phyloP scores from a whole-genome alignment of 75 land plant genomes.

The Isoetes taiwanensis region DNA sequence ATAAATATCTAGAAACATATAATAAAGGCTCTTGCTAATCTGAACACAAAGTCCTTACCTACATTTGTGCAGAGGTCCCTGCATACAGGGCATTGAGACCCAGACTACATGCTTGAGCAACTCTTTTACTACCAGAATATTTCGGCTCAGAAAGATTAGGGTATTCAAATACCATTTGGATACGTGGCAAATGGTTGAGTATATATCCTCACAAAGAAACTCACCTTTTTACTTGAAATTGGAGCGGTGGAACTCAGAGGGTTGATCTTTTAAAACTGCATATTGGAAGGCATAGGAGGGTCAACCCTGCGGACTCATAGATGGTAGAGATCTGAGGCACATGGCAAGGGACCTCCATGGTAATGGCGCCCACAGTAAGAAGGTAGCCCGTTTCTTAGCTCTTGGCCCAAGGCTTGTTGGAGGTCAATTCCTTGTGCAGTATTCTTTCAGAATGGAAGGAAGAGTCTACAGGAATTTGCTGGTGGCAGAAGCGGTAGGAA shows the following conservation, averaged over 20 bases:
- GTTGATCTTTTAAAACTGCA: constrained; percentile 49
- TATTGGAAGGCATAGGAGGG: constrained; percentile 73
- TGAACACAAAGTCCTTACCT: constrained; percentile 66
- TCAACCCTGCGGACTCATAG: constrained; percentile 49
- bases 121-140: constrained; percentile 46
- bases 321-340: constrained; percentile 53
- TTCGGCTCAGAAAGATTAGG: constrained; percentile 43
- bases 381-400: constrained; percentile 16
- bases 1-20: constrained; percentile 40
- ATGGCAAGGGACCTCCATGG: constrained; percentile 26
- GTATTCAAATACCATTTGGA: constrained; percentile 50
- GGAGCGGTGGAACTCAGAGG: constrained; percentile 45
- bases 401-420: constrained; percentile 11
- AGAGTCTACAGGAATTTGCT: constrained; percentile 19
- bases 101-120: constrained; percentile 49
- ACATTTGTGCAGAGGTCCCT: constrained; percentile 69
- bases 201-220: constrained; percentile 52
- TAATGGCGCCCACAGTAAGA: constrained; percentile 14
- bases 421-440: constrained; percentile 4
- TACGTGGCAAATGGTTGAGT: constrained; percentile 67
- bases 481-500: constrained; percentile 1
- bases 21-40: constrained; percentile 36
- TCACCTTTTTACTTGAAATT: constrained; percentile 51
- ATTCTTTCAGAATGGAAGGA: constrained; percentile 18
- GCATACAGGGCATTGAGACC: constrained; percentile 70